Base-by-base conservation (phyloP, 768 basidiomycete species). In the Phlebiopsis gigantea region DNA sequence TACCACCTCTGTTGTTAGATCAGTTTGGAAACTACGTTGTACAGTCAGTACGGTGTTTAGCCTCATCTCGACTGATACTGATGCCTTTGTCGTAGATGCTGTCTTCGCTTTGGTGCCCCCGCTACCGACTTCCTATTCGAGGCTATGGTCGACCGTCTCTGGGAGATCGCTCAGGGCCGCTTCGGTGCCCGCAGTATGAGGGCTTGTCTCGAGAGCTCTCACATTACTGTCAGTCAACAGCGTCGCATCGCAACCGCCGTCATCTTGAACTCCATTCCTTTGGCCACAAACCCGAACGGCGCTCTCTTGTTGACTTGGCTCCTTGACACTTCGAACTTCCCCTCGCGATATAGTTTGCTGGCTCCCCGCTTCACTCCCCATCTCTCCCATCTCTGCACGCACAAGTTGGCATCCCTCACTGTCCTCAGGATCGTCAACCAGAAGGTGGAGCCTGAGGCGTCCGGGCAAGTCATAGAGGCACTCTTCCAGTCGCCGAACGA, bases 151-250 rank as follows among this genome's bases (percentile, higher is more conserved):
- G 96, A 98, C 71, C 90, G 97, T 41, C 88, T 97, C 75, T 98
- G 97, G 93, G 97, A 98, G 74, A 80, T 99, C 53, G 96, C 94
- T 0, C 96, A 98, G 74, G 96, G 96, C 22, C 86, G 97, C 30
- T 99, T 97, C 65, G 97, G 97, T 53, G 97, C 97, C 46, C 87
- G 97, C 48, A 95, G 94, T 68, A 96, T 98, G 89, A 82, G 96
- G 61, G 95, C 97, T 10, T 97, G 95, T 69, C 79, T 98, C 19
- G 97, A 98, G 71, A 94, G 86, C 69, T 84, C 89, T 30, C 84
- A 89, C 65, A 89, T 96, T 44, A 92, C 82, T 22, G 61, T 89
- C 57, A 92, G 86, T 68, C 95, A 98, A 68, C 90, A 93, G 73
- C 94, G 96, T 68, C 92, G 95, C 30, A 88, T 98, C 62, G 94